Evolutionary conservation across 1,139 yeast genomes (phyloP).

Genomic region (Taphrina communis): DNA sequence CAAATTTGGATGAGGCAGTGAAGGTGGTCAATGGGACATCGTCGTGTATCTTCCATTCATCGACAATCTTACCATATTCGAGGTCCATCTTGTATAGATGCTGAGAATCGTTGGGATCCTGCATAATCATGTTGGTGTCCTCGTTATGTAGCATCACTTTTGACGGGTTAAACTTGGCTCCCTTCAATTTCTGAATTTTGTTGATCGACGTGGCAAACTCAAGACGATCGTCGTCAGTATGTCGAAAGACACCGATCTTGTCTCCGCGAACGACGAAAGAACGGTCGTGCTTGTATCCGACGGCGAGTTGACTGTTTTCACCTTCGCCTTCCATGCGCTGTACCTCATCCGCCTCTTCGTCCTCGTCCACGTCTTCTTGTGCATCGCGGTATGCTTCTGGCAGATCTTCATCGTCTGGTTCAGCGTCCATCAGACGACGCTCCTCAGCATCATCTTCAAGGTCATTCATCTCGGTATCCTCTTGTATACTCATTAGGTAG

Average conservation of each 20-base stretch:
- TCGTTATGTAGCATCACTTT: conserved; percentile 76
- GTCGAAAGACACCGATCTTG: conserved; percentile 78
- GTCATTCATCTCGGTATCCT: conserved; percentile 53
- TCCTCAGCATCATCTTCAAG: conserved; percentile 51
- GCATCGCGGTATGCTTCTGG: conserved; percentile 45
- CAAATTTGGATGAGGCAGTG: conserved; percentile 72
- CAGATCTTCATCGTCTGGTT: conserved; percentile 29
- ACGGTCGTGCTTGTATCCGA: conserved; percentile 72
- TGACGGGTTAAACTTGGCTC: conserved; percentile 64
- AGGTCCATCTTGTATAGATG: conserved; percentile 75
- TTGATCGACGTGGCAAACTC: conserved; percentile 72
- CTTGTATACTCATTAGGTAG: conserved; percentile 58
- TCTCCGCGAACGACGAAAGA: conserved; percentile 81
- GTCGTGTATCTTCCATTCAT: conserved; percentile 70
- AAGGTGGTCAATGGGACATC: conserved; percentile 59
- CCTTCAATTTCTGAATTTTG: conserved; percentile 61
- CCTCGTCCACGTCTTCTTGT: conserved; percentile 48
- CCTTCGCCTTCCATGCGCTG: conserved; percentile 47
- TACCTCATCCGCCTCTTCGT: conserved; percentile 44
- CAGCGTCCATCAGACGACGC: conserved; percentile 43
- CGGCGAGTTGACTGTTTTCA: conserved; percentile 68
- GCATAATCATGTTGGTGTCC: conserved; percentile 71
- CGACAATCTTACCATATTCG: conserved; percentile 77
- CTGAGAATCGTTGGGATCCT: conserved; percentile 57
- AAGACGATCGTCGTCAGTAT: conserved; percentile 59